Conservation (phyloP, 176 grass and related monocot species). For the Paspalum vaginatum region DNA sequence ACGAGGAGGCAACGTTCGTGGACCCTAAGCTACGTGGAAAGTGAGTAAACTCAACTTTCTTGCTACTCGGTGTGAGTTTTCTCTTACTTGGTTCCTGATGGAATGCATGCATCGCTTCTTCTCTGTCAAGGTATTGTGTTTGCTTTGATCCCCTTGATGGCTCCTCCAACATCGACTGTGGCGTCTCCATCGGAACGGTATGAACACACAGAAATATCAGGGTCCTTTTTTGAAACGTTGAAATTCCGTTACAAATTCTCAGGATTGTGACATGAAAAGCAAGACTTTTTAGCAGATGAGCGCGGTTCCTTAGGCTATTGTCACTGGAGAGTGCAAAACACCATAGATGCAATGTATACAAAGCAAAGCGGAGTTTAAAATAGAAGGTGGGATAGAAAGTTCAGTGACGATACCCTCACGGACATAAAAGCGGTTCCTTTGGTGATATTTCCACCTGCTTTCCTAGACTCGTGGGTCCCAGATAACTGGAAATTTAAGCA, state of each 20-base stretch:
- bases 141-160: constrained; percentile 98
- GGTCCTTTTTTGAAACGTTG: not conserved
- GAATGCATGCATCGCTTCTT: not conserved
- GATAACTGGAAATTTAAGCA: not conserved
- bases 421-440: not conserved
- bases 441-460: not conserved
- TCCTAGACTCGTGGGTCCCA: not conserved
- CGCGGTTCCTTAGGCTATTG: too few relatives aligned
- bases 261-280: not conserved
- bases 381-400: too few relatives aligned
- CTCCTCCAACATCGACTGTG: constrained; percentile 98
- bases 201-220: not conserved
- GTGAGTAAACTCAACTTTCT: constrained; percentile 34
- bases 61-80: too few relatives aligned
- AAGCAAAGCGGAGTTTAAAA: too few relatives aligned
- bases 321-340: too few relatives aligned
- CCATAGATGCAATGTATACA: too few relatives aligned
- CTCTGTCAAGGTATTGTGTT: constrained; percentile 72
- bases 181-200: constrained; percentile 99
- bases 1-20: constrained; percentile 92
- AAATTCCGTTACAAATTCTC: not conserved
- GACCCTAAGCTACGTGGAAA: constrained; percentile 80
- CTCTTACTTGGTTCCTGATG: not conserved
- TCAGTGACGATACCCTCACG: too few relatives aligned
- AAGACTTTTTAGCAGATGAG: not conserved